These are phyloP conservation scores for Gloeophyllum trabeum DNA, from an alignment of 768 basidiomycete species.

Conservation along the genomic window DNA sequence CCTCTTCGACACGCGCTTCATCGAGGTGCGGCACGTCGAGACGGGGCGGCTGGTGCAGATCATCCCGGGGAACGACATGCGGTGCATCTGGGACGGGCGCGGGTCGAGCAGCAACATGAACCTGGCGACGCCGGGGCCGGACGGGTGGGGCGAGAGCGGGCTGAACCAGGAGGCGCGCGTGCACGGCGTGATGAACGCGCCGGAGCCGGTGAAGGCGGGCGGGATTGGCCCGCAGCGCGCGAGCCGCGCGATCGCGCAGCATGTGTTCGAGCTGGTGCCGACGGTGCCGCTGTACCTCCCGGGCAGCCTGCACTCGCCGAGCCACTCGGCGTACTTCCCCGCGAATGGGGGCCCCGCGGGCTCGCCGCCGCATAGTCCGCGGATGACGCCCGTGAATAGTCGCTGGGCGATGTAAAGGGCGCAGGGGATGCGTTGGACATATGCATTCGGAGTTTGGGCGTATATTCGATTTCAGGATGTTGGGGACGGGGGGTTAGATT, in stretches of 20 bases:
- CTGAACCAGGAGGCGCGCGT: constrained; percentile 72
- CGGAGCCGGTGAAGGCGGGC: constrained; percentile 22
- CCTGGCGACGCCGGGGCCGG: constrained; percentile 27
- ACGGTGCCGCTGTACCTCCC: constrained; percentile 64
- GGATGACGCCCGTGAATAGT: too few species aligned
- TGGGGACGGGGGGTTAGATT: too few species aligned
- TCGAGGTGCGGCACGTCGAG: constrained; percentile 80
- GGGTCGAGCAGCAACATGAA: constrained; percentile 17
- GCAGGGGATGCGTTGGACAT: too few species aligned
- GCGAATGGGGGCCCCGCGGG: constrained; percentile 24
- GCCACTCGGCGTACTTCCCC: constrained; percentile 20
- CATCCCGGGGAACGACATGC: constrained; percentile 69
- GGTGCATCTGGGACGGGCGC: constrained; percentile 88
- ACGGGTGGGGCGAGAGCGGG: constrained; percentile 32
- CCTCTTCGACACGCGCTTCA: constrained; percentile 81
- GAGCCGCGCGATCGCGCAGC: constrained; percentile 47
- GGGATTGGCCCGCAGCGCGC: constrained; percentile 24
- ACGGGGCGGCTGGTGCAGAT: constrained; percentile 76
- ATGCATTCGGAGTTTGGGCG: too few species aligned
- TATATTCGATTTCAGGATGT: too few species aligned
- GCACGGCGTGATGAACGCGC: constrained; percentile 75
- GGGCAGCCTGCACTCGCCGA: constrained; percentile 26
- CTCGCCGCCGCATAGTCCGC: constrained; percentile 15
- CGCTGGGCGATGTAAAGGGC: too few species aligned
- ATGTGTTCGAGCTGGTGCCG: constrained; percentile 71